phyloP scores from a whole-genome alignment of 2,329 filamentous ascomycete genomes.

The Sporothrix luriei region DNA sequence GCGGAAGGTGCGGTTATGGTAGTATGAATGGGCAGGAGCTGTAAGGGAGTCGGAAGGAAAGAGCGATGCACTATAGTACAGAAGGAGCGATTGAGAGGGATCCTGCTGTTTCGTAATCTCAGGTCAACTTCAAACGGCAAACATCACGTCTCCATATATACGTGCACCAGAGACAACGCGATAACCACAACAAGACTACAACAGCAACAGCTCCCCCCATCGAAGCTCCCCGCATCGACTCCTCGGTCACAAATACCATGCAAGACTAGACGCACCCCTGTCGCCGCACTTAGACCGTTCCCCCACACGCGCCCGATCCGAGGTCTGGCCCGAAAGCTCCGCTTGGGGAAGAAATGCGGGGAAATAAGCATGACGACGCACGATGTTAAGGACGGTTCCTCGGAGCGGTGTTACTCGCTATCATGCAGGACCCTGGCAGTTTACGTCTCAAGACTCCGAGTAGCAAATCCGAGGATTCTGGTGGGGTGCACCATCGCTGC shows the following conservation, averaged over 20 bases:
- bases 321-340: not conserved
- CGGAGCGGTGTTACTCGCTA: not conserved
- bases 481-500: too few relatives aligned
- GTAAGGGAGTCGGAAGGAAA: not conserved
- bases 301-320: slow-evolving; percentile 12
- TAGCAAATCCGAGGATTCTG: not conserved
- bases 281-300: not conserved
- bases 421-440: not conserved
- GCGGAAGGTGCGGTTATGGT: too few relatives aligned
- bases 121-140: too few relatives aligned
- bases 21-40: not conserved
- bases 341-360: not conserved
- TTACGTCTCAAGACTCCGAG: not conserved
- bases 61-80: too few relatives aligned
- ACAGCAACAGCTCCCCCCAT: too few relatives aligned
- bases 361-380: not conserved
- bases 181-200: too few relatives aligned
- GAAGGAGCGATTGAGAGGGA: too few relatives aligned
- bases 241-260: not conserved
- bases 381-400: not conserved
- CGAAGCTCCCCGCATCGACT: not conserved
- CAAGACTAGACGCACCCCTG: not conserved
- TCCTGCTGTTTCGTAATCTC: too few relatives aligned
- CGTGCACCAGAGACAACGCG: too few relatives aligned
- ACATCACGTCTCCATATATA: too few relatives aligned